These are phyloP conservation scores for Pyracantha coccinea DNA, from an alignment of 331 rosid species.

Conservation along the genomic window DNA sequence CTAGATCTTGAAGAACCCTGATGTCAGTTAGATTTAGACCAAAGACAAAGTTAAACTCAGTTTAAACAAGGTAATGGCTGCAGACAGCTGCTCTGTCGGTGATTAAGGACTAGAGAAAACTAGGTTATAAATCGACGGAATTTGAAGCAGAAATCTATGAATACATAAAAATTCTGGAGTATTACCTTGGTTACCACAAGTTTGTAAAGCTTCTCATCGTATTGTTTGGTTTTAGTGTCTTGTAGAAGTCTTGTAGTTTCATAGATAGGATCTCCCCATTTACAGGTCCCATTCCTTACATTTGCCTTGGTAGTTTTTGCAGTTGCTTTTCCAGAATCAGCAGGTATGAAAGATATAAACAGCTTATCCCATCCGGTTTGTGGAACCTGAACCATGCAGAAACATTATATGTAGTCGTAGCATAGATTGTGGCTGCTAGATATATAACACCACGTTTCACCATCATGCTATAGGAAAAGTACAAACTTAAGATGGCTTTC, in stretches of 20 bases:
- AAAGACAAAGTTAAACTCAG: neutral
- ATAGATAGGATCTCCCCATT: conserved; percentile 97
- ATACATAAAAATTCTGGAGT: conserved; percentile 17
- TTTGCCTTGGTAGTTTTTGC: conserved; percentile 94
- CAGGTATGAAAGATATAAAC: conserved; percentile 75
- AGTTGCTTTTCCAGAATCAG: conserved; percentile 83
- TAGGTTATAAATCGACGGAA: neutral
- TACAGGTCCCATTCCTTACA: conserved; percentile 96
- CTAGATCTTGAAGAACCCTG: conserved; percentile 96
- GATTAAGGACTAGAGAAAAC: too few relatives aligned
- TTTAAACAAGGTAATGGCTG: neutral
- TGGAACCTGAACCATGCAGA: conserved; percentile 64
- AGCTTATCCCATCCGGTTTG: conserved; percentile 97
- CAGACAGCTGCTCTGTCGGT: neutral
- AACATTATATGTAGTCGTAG: conserved; percentile 19
- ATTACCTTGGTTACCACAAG: conserved; percentile 85
- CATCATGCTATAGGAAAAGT: neutral
- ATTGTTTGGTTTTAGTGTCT: conserved; percentile 77
- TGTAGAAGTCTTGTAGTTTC: conserved; percentile 96
- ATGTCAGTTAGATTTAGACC: conserved; percentile 24
- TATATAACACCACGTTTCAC: neutral
- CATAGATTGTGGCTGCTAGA: conserved; percentile 13
- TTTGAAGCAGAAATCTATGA: neutral
- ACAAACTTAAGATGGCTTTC: neutral
- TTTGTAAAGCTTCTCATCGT: conserved; percentile 85